A percentile compares a stretch with the other conserved stretches of the same genome.
These are phyloP conservation scores for Papiliotrema laurentii DNA, from an alignment of 1,284 basidiomycete species.

Conservation along the genomic window DNA sequence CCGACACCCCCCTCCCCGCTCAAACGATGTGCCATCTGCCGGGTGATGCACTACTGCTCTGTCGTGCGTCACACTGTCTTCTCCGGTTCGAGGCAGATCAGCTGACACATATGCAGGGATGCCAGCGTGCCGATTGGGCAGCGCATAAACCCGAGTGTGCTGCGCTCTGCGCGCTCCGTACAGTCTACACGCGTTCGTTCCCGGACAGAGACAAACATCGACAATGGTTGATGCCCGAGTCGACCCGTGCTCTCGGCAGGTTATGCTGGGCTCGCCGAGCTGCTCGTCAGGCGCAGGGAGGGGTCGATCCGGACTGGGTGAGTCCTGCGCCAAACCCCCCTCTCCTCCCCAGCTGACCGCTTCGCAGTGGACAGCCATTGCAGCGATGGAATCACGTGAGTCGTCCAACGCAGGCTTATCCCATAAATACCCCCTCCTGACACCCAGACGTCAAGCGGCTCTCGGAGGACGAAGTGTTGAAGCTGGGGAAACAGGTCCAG, in stretches of 20 bases:
- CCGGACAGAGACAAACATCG: conserved; percentile 11
- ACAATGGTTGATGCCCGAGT: conserved; percentile 55
- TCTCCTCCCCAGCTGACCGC: neutral
- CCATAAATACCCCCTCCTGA: neutral
- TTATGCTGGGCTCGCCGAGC: conserved; percentile 65
- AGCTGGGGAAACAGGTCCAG: conserved; percentile 33
- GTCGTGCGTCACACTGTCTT: conserved; percentile 50
- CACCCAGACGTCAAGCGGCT: conserved; percentile 9
- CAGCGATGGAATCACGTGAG: conserved; percentile 70
- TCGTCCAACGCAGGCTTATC: conserved; percentile 12
- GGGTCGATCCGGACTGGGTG: conserved; percentile 58
- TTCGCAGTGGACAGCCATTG: conserved; percentile 60
- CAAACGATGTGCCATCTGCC: conserved; percentile 68
- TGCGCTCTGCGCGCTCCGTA: conserved; percentile 53
- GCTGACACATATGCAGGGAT: conserved; percentile 52
- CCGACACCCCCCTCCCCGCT: conserved; percentile 13
- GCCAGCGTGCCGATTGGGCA: conserved; percentile 72
- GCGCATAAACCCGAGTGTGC: conserved; percentile 71
- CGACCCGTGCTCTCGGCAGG: conserved; percentile 68
- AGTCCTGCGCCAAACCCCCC: conserved; percentile 20
- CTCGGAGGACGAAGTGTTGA: conserved; percentile 20
- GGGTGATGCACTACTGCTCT: conserved; percentile 66
- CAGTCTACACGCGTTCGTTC: conserved; percentile 13
- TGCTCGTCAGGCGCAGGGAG: conserved; percentile 43
- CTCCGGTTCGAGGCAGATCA: neutral